phyloP scores from a whole-genome alignment of 2,329 filamentous ascomycete genomes.

The Colletotrichum viniferum region DNA sequence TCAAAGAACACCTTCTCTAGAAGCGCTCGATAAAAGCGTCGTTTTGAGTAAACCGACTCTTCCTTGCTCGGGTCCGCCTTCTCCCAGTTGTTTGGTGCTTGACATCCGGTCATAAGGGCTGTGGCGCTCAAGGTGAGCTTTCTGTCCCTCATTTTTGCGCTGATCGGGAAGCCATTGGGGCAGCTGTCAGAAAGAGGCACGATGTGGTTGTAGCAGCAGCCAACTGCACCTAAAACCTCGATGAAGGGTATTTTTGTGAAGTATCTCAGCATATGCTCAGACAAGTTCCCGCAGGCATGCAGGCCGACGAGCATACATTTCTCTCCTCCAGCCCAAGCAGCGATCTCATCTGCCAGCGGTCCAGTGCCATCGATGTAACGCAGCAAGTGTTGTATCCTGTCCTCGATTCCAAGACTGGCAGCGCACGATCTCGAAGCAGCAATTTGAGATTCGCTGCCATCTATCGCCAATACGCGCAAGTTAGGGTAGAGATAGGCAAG shows the following conservation, averaged over 20 bases:
- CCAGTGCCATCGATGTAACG: constrained; percentile 32
- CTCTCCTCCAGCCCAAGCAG: constrained; percentile 29
- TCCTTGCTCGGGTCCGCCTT: constrained; percentile 17
- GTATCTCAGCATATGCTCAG: constrained; percentile 36
- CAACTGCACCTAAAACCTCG: constrained; percentile 28
- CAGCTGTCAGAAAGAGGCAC: constrained; percentile 35
- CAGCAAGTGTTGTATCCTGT: constrained; percentile 26
- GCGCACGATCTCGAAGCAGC: constrained; percentile 29
- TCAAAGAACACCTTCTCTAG: constrained; percentile 32
- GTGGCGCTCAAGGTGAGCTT: constrained; percentile 31
- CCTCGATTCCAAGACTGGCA: constrained; percentile 24
- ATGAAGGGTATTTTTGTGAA: constrained; percentile 27
- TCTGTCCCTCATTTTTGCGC: constrained; percentile 28
- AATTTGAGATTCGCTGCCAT: constrained; percentile 33
- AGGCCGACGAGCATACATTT: constrained; percentile 35
- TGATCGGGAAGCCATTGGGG: constrained; percentile 43
- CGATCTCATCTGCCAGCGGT: constrained; percentile 24
- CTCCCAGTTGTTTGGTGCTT: constrained; percentile 37
- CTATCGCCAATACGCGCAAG: constrained; percentile 32
- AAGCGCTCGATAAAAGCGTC: constrained; percentile 30
- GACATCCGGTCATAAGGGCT: constrained; percentile 36
- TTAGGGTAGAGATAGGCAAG: constrained; percentile 32
- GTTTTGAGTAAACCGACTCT: constrained; percentile 26
- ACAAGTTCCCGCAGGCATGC: constrained; percentile 36
- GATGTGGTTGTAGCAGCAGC: constrained; percentile 39